Conservation (phyloP, 2,329 filamentous ascomycete genomes). For the Talaromyces islandicus region DNA sequence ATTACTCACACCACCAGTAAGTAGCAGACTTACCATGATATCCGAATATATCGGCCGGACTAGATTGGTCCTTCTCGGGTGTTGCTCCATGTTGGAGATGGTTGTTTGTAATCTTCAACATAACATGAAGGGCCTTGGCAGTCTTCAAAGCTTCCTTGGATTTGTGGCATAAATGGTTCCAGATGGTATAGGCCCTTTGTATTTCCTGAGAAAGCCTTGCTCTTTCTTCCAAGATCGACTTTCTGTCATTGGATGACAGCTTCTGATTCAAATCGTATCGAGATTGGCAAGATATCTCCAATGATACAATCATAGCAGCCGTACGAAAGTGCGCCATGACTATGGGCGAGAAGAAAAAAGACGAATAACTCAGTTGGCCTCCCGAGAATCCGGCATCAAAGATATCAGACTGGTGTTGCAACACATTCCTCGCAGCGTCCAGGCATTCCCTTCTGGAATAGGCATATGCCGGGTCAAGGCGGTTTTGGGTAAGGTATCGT, state of each 20-base stretch:
- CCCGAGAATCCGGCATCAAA: background rate
- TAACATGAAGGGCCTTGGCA: constrained; percentile 14
- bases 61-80: constrained; percentile 2
- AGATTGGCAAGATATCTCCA: constrained; percentile 14
- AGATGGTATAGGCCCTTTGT: constrained; percentile 12
- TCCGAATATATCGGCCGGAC: background rate
- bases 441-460: background rate
- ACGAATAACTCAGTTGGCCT: constrained; percentile 3
- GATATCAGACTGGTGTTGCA: constrained; percentile 2
- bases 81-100: constrained; percentile 15
- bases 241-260: constrained; percentile 7
- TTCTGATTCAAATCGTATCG: constrained; percentile 13
- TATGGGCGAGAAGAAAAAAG: constrained; percentile 14
- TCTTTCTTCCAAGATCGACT: constrained; percentile 11
- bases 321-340: constrained; percentile 12
- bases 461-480: background rate
- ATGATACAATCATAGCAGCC: constrained; percentile 15
- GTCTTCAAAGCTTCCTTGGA: constrained; percentile 15
- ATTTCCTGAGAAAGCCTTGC: constrained; percentile 11
- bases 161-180: constrained; percentile 13
- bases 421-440: background rate
- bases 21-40: background rate
- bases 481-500: background rate
- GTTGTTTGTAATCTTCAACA: constrained; percentile 14
- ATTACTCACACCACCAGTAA: background rate